Conservation (phyloP, 495 filamentous ascomycete species). For the Elaphomyces granulatus region DNA sequence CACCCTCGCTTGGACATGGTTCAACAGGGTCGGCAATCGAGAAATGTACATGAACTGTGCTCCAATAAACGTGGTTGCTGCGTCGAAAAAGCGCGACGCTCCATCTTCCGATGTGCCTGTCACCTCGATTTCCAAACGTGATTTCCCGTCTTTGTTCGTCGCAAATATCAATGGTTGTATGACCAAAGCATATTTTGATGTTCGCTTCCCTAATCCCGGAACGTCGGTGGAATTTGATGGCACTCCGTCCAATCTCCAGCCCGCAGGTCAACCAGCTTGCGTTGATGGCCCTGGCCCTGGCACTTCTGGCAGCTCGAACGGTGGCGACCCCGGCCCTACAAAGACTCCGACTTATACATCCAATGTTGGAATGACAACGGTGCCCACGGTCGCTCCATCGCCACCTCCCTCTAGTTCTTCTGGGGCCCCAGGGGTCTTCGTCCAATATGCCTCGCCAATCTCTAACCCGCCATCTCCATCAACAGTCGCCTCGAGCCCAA, state of each 20-base stretch:
- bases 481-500: neutral
- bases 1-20: slow-evolving; percentile 79
- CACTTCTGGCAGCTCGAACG: slow-evolving; percentile 5
- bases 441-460: neutral
- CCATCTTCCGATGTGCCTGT: slow-evolving; percentile 11
- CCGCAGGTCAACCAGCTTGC: slow-evolving; percentile 19
- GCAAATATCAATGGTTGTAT: slow-evolving; percentile 59
- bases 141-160: slow-evolving; percentile 65
- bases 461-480: slow-evolving; percentile 8
- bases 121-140: slow-evolving; percentile 16
- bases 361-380: neutral
- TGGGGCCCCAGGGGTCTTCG: slow-evolving; percentile 6
- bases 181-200: slow-evolving; percentile 40
- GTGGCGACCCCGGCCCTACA: no score
- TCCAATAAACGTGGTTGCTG: slow-evolving; percentile 45
- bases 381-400: no score
- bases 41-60: slow-evolving; percentile 97
- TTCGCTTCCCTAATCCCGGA: slow-evolving; percentile 62
- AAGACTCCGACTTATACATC: slow-evolving; percentile 8
- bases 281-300: slow-evolving; percentile 9
- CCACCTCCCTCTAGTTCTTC: slow-evolving; percentile 8
- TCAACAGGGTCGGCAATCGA: slow-evolving; percentile 75
- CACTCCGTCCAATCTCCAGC: slow-evolving; percentile 14
- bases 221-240: slow-evolving; percentile 34
- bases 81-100: slow-evolving; percentile 27